A percentile compares a stretch with the other conserved stretches of the same genome.
These are phyloP conservation scores for Hypsizygus marmoreus DNA, from an alignment of 768 basidiomycete species.

Conservation along the genomic window DNA sequence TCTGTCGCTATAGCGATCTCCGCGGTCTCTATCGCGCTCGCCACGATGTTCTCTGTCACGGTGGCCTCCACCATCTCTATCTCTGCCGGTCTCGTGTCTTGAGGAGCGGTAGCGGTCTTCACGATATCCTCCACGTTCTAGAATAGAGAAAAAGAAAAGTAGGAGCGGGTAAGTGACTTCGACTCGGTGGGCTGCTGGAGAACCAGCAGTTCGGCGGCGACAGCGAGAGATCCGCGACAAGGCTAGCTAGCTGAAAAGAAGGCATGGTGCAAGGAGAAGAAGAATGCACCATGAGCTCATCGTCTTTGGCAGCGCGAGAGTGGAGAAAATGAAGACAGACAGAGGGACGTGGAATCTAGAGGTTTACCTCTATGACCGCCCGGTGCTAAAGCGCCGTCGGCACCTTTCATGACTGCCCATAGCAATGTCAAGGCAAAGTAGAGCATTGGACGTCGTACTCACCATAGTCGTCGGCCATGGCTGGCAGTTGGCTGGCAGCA, in stretches of 20 bases:
- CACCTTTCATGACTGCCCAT: conserved; percentile 17
- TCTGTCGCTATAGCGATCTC: conserved; percentile 35
- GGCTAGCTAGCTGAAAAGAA: conserved; percentile 70
- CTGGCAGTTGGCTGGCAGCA: conserved; percentile 16
- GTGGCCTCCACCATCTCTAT: conserved; percentile 47
- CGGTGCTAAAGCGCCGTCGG: conserved; percentile 9
- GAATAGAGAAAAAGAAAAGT: conserved; percentile 46
- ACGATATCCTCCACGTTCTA: conserved; percentile 60
- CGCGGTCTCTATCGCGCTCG: conserved; percentile 43
- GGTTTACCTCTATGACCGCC: conserved; percentile 26
- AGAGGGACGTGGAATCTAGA: conserved; percentile 18
- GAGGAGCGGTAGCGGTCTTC: conserved; percentile 70
- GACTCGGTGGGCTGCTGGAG: conserved; percentile 34
- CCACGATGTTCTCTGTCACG: conserved; percentile 51
- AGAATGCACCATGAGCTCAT: conserved; percentile 68
- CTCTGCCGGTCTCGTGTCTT: conserved; percentile 58
- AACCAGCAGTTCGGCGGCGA: conserved; percentile 41
- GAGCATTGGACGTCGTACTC: conserved; percentile 36
- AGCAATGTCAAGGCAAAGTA: conserved; percentile 23
- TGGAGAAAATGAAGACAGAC: conserved; percentile 24
- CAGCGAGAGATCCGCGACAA: conserved; percentile 36
- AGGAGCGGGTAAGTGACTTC: conserved; percentile 52
- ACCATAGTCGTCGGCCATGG: conserved; percentile 60
- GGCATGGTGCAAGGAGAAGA: conserved; percentile 54
- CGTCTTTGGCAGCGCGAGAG: conserved; percentile 42